Percentiles rank a stretch among this genome's conserved stretches.
These are phyloP conservation scores for Trametes pubescens DNA, from an alignment of 1,284 basidiomycete genomes.

Conservation along the genomic window DNA sequence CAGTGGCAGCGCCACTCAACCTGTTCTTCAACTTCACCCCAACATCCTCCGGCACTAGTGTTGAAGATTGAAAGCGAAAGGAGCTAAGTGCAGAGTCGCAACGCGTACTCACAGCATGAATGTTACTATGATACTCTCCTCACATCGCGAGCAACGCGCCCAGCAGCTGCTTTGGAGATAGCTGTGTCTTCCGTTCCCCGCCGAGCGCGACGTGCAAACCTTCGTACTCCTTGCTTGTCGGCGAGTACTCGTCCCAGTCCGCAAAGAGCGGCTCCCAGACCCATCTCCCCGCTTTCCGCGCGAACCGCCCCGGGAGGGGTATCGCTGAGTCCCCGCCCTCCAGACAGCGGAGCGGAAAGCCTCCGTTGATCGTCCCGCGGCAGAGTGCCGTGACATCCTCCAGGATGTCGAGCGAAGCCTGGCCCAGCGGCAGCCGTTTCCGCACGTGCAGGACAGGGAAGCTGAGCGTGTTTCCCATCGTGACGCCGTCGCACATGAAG, in stretches of 20 bases:
- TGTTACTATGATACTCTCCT: not conserved
- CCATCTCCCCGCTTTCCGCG: constrained; percentile 10
- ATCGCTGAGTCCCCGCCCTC: constrained; percentile 3
- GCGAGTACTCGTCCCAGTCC: constrained; percentile 12
- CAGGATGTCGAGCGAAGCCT: not conserved
- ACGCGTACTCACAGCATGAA: no score
- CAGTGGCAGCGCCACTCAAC: no score
- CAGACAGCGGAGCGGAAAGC: constrained; percentile 11
- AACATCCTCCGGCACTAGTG: no score
- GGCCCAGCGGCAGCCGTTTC: constrained; percentile 2
- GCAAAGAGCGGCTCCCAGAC: constrained; percentile 9
- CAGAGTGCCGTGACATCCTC: constrained; percentile 2
- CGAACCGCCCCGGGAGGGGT: constrained; percentile 7
- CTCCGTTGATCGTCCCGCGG: not conserved
- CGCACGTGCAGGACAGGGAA: constrained; percentile 7
- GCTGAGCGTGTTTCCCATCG: constrained; percentile 4
- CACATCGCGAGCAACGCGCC: not conserved
- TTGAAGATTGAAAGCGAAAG: no score
- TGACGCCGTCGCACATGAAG: constrained; percentile 4
- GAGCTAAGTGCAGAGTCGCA: no score
- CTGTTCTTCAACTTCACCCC: no score
- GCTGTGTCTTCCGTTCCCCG: not conserved
- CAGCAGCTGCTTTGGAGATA: constrained; percentile 11
- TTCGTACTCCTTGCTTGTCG: constrained; percentile 5
- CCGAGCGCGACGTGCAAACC: not conserved